phyloP scores from a whole-genome alignment of 192 early-diverging fungal species.

The Linnemannia zychae region DNA sequence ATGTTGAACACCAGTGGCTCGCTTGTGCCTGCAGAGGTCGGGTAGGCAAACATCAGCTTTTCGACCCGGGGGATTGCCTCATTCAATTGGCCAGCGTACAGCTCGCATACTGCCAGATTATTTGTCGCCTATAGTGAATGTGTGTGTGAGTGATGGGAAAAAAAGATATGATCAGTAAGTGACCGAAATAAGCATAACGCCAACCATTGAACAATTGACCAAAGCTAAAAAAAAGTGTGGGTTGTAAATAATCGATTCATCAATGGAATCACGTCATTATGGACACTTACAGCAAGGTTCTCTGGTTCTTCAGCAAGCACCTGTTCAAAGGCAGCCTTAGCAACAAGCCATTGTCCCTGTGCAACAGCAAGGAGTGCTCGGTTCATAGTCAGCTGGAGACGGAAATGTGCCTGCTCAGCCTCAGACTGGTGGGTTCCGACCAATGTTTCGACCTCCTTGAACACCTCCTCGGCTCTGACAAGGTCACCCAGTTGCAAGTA shows the following conservation, averaged over 20 bases:
- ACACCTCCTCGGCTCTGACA: slow-evolving; percentile 53
- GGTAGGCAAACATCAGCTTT: slow-evolving; percentile 52
- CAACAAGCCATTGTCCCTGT: slow-evolving; percentile 58
- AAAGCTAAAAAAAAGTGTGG: neutral
- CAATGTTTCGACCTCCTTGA: slow-evolving; percentile 45
- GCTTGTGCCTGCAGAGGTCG: slow-evolving; percentile 60
- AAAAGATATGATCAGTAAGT: neutral
- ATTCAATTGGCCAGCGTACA: slow-evolving; percentile 64
- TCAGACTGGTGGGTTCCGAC: slow-evolving; percentile 14
- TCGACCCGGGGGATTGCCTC: slow-evolving; percentile 60
- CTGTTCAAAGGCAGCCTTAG: slow-evolving; percentile 56
- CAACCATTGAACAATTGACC: neutral
- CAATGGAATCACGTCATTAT: neutral
- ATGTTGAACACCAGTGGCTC: slow-evolving; percentile 64
- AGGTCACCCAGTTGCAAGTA: slow-evolving; percentile 63
- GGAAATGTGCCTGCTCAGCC: slow-evolving; percentile 19
- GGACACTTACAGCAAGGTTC: slow-evolving; percentile 57
- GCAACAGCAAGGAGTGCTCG: slow-evolving; percentile 57
- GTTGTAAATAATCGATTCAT: neutral
- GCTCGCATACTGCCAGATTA: slow-evolving; percentile 64
- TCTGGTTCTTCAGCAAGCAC: slow-evolving; percentile 58
- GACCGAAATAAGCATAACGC: neutral
- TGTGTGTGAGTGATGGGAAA: neutral
- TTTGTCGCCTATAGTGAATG: slow-evolving; percentile 54
- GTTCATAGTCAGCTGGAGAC: slow-evolving; percentile 56